Conservation (phyloP, 106 monocot genomes). For the Dendrobium catenatum region DNA sequence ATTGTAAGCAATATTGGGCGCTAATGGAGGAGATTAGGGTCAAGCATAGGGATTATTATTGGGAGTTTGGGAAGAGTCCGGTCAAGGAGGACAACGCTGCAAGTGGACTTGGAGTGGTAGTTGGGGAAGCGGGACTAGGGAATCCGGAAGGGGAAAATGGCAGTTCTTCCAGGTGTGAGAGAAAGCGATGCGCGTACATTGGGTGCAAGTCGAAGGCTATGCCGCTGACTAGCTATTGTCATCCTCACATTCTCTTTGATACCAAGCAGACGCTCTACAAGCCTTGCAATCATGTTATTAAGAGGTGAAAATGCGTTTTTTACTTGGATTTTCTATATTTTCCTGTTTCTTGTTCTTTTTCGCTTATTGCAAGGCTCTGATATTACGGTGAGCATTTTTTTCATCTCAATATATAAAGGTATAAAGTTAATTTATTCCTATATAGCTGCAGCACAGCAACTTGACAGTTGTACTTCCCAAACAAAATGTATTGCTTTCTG, state of each 20-base stretch:
- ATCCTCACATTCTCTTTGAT: conserved; percentile 46
- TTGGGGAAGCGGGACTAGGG: conserved; percentile 3
- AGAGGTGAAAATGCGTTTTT: conserved; percentile 27
- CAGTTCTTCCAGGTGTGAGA: conserved; percentile 6
- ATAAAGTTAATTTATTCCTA: too few relatives aligned
- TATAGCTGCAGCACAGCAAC: too few relatives aligned
- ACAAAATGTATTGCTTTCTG: too few relatives aligned
- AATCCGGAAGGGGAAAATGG: conserved; percentile 4
- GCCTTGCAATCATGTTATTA: conserved; percentile 36
- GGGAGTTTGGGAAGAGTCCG: conserved; percentile 29
- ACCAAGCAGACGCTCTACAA: conserved; percentile 51
- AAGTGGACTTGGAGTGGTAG: background rate
- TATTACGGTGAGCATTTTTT: too few relatives aligned
- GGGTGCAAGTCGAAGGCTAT: conserved; percentile 49
- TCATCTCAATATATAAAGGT: too few relatives aligned
- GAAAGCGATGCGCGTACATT: conserved; percentile 30
- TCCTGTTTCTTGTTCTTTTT: background rate
- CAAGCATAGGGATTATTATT: conserved; percentile 34
- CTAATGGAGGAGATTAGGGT: conserved; percentile 32
- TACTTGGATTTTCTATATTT: background rate
- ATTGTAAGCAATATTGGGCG: conserved; percentile 35
- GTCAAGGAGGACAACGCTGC: conserved; percentile 1
- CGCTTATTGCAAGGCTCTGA: background rate
- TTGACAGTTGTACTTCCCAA: too few relatives aligned
- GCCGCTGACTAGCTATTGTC: conserved; percentile 46